Evolutionary conservation across 140 eudicot genomes (phyloP).

Genomic region (Senecio squalidus): DNA sequence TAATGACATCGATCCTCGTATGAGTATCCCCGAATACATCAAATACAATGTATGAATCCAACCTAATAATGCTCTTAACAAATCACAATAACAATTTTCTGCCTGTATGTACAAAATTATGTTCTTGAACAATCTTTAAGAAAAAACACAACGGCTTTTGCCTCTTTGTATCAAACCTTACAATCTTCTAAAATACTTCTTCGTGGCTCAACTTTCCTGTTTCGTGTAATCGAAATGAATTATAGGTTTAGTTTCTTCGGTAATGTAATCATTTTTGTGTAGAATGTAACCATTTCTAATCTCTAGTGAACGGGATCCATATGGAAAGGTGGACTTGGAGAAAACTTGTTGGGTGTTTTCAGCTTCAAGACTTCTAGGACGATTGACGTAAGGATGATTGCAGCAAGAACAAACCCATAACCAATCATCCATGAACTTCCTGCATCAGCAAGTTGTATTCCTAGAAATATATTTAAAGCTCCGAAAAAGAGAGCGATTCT

Average conservation of each 20-base stretch:
- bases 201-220: slow-evolving; percentile 13
- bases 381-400: slow-evolving; percentile 35
- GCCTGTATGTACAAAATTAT: slow-evolving; percentile 26
- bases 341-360: slow-evolving; percentile 38
- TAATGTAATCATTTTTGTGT: not conserved
- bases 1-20: slow-evolving; percentile 9
- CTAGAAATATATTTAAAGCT: slow-evolving; percentile 65
- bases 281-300: slow-evolving; percentile 1
- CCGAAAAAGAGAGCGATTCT: slow-evolving; percentile 70
- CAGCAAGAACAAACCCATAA: slow-evolving; percentile 70
- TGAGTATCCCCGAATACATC: slow-evolving; percentile 8
- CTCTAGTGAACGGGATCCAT: slow-evolving; percentile 41
- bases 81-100: slow-evolving; percentile 10
- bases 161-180: slow-evolving; percentile 16
- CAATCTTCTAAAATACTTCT: slow-evolving; percentile 5
- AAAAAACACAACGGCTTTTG: slow-evolving; percentile 24
- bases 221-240: not conserved
- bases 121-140: slow-evolving; percentile 25
- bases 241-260: not conserved
- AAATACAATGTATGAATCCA: slow-evolving; percentile 20
- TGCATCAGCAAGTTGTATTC: slow-evolving; percentile 69
- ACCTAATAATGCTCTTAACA: not conserved
- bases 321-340: slow-evolving; percentile 42
- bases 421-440: slow-evolving; percentile 80
- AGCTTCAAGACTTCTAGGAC: slow-evolving; percentile 65